Percentiles rank a stretch among this genome's conserved stretches.
These are phyloP conservation scores for Thraustotheca clavata DNA, from an alignment of 352 stramenopile genomes.

Conservation along the genomic window DNA sequence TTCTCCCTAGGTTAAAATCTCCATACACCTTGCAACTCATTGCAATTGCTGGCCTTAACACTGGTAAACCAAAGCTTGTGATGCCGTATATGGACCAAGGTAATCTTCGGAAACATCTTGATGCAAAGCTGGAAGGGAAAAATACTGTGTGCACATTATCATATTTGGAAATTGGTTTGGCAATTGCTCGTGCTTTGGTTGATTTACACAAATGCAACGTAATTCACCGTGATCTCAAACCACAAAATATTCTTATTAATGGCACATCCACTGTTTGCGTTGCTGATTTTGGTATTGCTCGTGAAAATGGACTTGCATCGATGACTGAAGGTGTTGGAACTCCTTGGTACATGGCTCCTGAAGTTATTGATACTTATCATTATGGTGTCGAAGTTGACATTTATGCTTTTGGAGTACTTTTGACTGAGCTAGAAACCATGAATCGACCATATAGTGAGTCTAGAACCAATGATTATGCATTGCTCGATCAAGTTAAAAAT, in stretches of 20 bases:
- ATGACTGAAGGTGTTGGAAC: constrained; percentile 79
- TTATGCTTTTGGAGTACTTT: constrained; percentile 75
- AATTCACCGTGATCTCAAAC: constrained; percentile 3
- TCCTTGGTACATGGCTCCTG: constrained; percentile 76
- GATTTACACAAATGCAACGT: constrained; percentile 9
- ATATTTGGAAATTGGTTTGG: neutral
- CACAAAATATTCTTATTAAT: neutral
- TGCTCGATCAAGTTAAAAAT: neutral
- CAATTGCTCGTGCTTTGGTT: neutral
- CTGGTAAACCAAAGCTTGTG: neutral
- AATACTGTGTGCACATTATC: neutral
- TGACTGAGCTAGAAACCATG: constrained; percentile 64
- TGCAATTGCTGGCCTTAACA: neutral
- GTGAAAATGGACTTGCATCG: constrained; percentile 12
- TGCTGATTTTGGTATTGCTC: neutral
- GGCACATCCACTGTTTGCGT: neutral
- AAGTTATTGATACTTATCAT: constrained; percentile 78
- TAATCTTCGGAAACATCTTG: neutral
- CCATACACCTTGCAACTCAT: neutral
- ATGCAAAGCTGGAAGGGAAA: neutral
- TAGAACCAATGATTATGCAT: neutral
- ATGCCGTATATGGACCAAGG: neutral
- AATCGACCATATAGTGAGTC: neutral
- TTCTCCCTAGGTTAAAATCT: neutral
- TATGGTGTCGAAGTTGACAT: constrained; percentile 83